phyloP scores from a whole-genome alignment of 2,329 filamentous ascomycete species.

The Tolypocladium ophioglossoides region DNA sequence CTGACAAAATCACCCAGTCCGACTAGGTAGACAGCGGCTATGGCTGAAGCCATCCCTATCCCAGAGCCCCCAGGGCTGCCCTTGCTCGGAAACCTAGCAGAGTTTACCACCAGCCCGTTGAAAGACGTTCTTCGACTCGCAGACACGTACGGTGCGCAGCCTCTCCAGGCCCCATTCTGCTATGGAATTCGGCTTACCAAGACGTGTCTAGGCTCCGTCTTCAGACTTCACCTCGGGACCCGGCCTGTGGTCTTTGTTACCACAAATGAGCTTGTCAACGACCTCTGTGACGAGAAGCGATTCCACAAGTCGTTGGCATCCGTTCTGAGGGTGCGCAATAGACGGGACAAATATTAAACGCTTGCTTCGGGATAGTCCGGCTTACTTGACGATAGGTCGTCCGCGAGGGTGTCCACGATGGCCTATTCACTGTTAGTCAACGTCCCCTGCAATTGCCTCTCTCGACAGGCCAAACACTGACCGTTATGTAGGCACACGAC shows the following conservation, averaged over 20 bases:
- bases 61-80: conserved; percentile 55
- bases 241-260: conserved; percentile 38
- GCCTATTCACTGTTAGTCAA: conserved; percentile 50
- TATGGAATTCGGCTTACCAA: not conserved
- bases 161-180: not conserved
- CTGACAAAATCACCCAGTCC: not conserved
- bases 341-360: not conserved
- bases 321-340: conserved; percentile 27
- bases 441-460: not conserved
- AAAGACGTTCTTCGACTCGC: conserved; percentile 45
- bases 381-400: conserved; percentile 29
- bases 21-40: conserved; percentile 8
- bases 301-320: conserved; percentile 48
- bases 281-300: conserved; percentile 55
- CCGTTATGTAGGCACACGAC: conserved; percentile 22
- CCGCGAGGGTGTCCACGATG: conserved; percentile 50
- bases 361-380: not conserved
- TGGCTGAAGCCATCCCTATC: conserved; percentile 35
- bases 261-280: conserved; percentile 46
- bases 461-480: conserved; percentile 7
- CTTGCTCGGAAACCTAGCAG: conserved; percentile 53
- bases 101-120: conserved; percentile 50
- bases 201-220: conserved; percentile 42
- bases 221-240: conserved; percentile 40
- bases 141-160: conserved; percentile 51